These are phyloP conservation scores for Actinidia arguta DNA, from an alignment of 179 eudicot species.

Conservation along the genomic window DNA sequence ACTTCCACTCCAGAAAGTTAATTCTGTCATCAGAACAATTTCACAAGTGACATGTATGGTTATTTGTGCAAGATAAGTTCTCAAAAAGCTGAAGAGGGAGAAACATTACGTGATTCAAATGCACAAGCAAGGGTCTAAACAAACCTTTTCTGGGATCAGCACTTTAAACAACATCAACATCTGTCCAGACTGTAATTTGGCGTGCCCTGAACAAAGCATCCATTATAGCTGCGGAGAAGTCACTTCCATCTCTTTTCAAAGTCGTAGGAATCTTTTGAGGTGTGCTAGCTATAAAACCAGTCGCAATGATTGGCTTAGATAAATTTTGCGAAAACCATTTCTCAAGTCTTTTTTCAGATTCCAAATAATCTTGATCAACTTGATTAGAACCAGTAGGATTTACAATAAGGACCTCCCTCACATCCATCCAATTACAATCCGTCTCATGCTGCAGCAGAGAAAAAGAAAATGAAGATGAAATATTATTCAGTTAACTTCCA, in stretches of 20 bases:
- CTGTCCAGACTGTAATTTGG: constrained; percentile 99
- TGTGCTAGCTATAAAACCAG: constrained; percentile 96
- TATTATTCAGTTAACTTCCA: not conserved
- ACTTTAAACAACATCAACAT: constrained; percentile 96
- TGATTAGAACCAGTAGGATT: constrained; percentile 83
- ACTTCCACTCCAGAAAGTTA: constrained; percentile 6
- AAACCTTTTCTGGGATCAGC: constrained; percentile 99
- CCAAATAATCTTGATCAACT: constrained; percentile 91
- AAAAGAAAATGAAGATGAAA: not conserved
- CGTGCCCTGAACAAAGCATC: constrained; percentile 90
- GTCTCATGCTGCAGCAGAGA: constrained; percentile 60
- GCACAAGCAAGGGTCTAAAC: constrained; percentile 15
- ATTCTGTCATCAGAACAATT: not conserved
- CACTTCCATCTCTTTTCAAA: constrained; percentile 98
- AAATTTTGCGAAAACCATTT: constrained; percentile 81
- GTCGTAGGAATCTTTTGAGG: constrained; percentile 97
- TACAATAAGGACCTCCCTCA: constrained; percentile 94
- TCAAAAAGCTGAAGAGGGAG: not conserved
- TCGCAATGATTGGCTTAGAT: constrained; percentile 83
- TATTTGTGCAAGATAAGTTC: not conserved
- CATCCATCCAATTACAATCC: constrained; percentile 96
- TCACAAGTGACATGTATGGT: not conserved
- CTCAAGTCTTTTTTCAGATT: constrained; percentile 87
- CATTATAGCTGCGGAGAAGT: constrained; percentile 99
- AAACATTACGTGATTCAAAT: not conserved